phyloP scores from a whole-genome alignment of 179 eudicot species.

The Carnegiea gigantea region DNA sequence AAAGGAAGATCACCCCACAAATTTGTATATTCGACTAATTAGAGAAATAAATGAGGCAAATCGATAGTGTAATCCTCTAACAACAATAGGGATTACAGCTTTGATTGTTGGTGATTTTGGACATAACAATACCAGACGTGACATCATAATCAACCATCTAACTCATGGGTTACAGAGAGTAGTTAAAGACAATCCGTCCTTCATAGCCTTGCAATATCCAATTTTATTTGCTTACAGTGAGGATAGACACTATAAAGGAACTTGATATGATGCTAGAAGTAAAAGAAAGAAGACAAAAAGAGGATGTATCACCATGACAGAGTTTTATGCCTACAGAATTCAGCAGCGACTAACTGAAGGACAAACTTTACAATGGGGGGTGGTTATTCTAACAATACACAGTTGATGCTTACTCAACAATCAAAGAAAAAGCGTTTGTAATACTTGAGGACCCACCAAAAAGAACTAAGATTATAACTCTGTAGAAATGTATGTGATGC shows the following conservation, averaged over 20 bases:
- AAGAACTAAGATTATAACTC: neutral
- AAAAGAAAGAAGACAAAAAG: too few species aligned
- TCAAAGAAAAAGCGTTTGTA: neutral
- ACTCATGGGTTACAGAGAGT: neutral
- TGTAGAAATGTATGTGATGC: neutral
- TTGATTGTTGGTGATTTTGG: neutral
- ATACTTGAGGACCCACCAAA: neutral
- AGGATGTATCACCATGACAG: too few species aligned
- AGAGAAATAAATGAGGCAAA: too few species aligned
- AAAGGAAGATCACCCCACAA: too few species aligned
- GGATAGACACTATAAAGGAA: too few species aligned
- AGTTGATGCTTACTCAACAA: neutral
- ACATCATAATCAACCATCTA: neutral
- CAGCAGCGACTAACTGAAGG: too few species aligned
- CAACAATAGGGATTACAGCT: neutral
- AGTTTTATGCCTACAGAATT: too few species aligned
- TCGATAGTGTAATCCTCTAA: neutral
- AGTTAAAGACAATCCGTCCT: neutral
- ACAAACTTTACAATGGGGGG: neutral
- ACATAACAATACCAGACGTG: neutral
- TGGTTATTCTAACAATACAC: neutral
- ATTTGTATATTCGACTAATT: too few species aligned
- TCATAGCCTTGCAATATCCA: too few species aligned
- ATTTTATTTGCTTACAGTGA: too few species aligned
- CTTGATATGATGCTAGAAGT: too few species aligned